These are phyloP conservation scores for Fraxinus angustifolia DNA, from an alignment of 305 asterid genomes.

Conservation along the genomic window DNA sequence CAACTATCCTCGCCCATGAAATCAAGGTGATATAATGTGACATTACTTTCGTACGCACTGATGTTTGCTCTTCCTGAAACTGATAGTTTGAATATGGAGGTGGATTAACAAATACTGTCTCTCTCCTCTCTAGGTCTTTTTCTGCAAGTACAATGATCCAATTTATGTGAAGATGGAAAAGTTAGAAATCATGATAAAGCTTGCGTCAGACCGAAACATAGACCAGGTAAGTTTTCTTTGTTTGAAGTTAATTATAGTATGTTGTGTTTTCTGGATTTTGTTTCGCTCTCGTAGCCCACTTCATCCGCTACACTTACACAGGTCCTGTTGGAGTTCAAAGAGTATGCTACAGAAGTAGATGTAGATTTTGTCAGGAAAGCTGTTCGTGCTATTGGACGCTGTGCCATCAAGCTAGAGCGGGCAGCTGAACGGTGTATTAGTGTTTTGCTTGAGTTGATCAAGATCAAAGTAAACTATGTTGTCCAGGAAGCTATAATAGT, in stretches of 20 bases:
- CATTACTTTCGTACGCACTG: constrained; percentile 24
- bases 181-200: constrained; percentile 98
- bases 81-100: constrained; percentile 6
- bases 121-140: constrained; percentile 63
- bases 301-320: constrained; percentile 22
- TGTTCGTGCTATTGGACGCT: constrained; percentile 99
- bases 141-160: constrained; percentile 99
- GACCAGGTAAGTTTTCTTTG: constrained; percentile 68
- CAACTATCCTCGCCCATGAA: constrained; percentile 99
- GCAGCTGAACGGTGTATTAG: constrained; percentile 99
- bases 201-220: constrained; percentile 93
- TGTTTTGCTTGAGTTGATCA: constrained; percentile 96
- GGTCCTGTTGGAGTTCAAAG: constrained; percentile 99
- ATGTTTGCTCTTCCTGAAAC: constrained; percentile 13
- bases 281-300: constrained; percentile 17
- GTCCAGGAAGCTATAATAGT: constrained; percentile 99
- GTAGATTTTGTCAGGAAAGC: constrained; percentile 99
- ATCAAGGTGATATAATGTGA: constrained; percentile 61
- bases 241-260: constrained; percentile 15
- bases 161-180: constrained; percentile 99
- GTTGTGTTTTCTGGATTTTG: constrained; percentile 22
- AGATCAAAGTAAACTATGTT: constrained; percentile 97
- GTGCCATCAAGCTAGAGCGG: constrained; percentile 99
- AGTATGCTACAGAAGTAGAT: constrained; percentile 99
- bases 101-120: constrained; percentile 21